A percentile compares a stretch with the other conserved stretches of the same genome.
Conservation (phyloP, 805 yeast species). For the Ogataea nakhonphanomensis region DNA sequence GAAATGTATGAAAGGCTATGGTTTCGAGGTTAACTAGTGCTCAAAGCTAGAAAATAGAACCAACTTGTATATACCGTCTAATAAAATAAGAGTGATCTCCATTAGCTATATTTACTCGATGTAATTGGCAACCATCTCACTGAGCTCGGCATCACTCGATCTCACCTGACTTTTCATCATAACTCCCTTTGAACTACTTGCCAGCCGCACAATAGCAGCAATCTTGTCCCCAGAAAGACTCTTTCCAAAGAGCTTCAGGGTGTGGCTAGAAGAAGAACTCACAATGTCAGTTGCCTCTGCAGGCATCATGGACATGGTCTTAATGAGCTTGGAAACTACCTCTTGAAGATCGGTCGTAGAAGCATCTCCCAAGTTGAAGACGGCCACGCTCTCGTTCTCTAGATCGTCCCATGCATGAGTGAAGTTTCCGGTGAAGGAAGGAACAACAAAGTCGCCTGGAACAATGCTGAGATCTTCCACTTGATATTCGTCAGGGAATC, state of each 20-base stretch:
- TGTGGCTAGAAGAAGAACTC: constrained; percentile 55
- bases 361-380: constrained; percentile 58
- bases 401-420: constrained; percentile 72
- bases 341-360: constrained; percentile 44
- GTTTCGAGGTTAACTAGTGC: constrained; percentile 51
- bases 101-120: constrained; percentile 30
- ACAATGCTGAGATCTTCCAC: constrained; percentile 71
- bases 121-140: constrained; percentile 50
- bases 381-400: constrained; percentile 56
- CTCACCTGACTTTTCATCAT: constrained; percentile 59
- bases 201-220: constrained; percentile 47
- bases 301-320: constrained; percentile 60
- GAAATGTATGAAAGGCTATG: constrained; percentile 87
- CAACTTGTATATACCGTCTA: no score
- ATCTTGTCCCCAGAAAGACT: constrained; percentile 56
- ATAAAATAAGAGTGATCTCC: neutral
- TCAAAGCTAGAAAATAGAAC: no score
- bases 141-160: constrained; percentile 47
- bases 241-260: constrained; percentile 80
- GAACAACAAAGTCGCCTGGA: constrained; percentile 80
- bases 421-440: constrained; percentile 76
- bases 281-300: constrained; percentile 71
- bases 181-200: constrained; percentile 44
- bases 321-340: constrained; percentile 52
- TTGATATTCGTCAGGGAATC: constrained; percentile 91